Conservation (phyloP, 495 filamentous ascomycete genomes). For the Amphirosellinia nigrospora region DNA sequence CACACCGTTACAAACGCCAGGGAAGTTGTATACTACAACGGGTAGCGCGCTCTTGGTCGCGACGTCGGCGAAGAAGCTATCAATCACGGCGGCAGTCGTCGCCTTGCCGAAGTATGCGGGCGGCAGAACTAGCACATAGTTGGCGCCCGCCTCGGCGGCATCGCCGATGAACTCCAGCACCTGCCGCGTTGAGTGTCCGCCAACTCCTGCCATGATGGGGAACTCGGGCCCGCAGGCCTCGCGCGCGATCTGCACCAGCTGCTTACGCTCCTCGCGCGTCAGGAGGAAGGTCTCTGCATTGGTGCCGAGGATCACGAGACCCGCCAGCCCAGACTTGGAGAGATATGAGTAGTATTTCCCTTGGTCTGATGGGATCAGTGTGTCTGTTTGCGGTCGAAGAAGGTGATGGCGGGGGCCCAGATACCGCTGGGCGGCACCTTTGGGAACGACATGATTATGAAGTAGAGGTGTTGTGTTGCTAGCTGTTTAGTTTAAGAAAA, state of each 20-base stretch:
- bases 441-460: constrained; percentile 31
- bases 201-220: constrained; percentile 68
- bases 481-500: background rate
- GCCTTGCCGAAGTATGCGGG: constrained; percentile 69
- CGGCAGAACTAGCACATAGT: constrained; percentile 67
- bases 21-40: constrained; percentile 75
- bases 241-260: constrained; percentile 59
- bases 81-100: constrained; percentile 62
- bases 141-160: constrained; percentile 61
- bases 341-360: constrained; percentile 63
- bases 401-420: constrained; percentile 55
- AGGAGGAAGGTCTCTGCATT: constrained; percentile 72
- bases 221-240: constrained; percentile 55
- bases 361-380: constrained; percentile 55
- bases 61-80: constrained; percentile 66
- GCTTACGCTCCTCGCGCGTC: constrained; percentile 63
- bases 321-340: constrained; percentile 58
- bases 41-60: constrained; percentile 58
- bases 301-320: constrained; percentile 67
- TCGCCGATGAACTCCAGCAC: constrained; percentile 64
- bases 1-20: constrained; percentile 72
- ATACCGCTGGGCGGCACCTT: constrained; percentile 49
- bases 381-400: constrained; percentile 62
- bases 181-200: constrained; percentile 69
- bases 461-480: background rate